A percentile compares a stretch with the other conserved stretches of the same genome.
Conservation (phyloP, 768 basidiomycete genomes). For the Tricholoma matsutake region DNA sequence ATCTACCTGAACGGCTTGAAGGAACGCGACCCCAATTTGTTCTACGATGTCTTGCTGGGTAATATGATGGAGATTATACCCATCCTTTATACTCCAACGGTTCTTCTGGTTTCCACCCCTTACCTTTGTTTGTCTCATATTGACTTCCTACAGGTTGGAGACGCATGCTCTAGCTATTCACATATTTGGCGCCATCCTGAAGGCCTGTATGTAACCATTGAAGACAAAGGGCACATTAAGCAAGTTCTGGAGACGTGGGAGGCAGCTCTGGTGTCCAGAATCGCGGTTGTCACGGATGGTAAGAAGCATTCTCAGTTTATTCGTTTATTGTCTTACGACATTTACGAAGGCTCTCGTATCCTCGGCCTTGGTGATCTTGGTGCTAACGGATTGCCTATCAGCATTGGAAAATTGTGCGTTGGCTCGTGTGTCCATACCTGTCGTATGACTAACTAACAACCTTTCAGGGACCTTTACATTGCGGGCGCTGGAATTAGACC, state of each 20-base stretch:
- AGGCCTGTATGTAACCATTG: constrained; percentile 59
- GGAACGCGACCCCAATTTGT: constrained; percentile 58
- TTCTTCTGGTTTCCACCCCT: constrained; percentile 20
- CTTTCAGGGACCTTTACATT: constrained; percentile 57
- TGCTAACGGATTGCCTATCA: constrained; percentile 54
- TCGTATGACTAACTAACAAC: neutral
- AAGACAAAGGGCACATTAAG: constrained; percentile 62
- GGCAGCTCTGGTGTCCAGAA: constrained; percentile 43
- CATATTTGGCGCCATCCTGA: constrained; percentile 67
- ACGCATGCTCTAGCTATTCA: constrained; percentile 68
- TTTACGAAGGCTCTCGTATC: constrained; percentile 55
- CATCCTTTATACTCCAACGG: constrained; percentile 75
- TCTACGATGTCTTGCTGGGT: constrained; percentile 59
- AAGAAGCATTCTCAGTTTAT: constrained; percentile 14
- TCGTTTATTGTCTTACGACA: neutral
- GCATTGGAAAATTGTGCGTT: constrained; percentile 69
- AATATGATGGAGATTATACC: constrained; percentile 68
- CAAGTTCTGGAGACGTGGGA: constrained; percentile 55
- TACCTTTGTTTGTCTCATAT: constrained; percentile 11
- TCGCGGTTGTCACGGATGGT: constrained; percentile 80
- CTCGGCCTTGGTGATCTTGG: constrained; percentile 60
- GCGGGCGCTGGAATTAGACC: constrained; percentile 67
- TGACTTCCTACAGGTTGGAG: constrained; percentile 48
- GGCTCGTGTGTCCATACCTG: neutral
- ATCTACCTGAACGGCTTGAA: constrained; percentile 67